Conservation (phyloP, 345 rosid species). For the Bruguiera gymnorhiza region DNA sequence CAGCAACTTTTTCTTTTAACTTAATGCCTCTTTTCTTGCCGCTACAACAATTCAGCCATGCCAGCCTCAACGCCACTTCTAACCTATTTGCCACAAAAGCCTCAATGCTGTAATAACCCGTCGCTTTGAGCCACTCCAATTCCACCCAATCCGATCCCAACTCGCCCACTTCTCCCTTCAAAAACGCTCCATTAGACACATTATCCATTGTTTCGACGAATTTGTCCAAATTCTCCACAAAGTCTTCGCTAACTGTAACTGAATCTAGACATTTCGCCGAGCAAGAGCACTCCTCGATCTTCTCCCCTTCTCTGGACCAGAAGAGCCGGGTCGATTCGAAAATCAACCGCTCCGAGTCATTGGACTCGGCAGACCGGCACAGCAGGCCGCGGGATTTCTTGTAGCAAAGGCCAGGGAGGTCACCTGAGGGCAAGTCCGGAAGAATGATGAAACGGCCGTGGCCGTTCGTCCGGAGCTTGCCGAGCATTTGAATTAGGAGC, state of each 20-base stretch:
- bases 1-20: conserved; percentile 67
- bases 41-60: conserved; percentile 66
- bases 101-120: conserved; percentile 78
- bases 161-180: conserved; percentile 73
- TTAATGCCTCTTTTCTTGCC: conserved; percentile 76
- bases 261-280: conserved; percentile 56
- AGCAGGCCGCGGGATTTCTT: conserved; percentile 71
- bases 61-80: conserved; percentile 82
- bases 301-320: conserved; percentile 63
- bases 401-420: conserved; percentile 73
- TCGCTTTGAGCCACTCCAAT: conserved; percentile 75
- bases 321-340: conserved; percentile 65
- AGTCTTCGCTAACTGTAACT: conserved; percentile 49
- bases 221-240: conserved; percentile 55
- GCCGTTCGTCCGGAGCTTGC: conserved; percentile 51
- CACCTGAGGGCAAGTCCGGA: conserved; percentile 72
- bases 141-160: conserved; percentile 83
- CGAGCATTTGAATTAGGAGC: conserved; percentile 76
- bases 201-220: conserved; percentile 68
- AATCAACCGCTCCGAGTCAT: conserved; percentile 42
- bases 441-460: conserved; percentile 75
- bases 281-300: conserved; percentile 46
- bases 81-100: conserved; percentile 79
- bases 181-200: conserved; percentile 60
- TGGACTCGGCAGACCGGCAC: conserved; percentile 59